Evolutionary conservation across 2,329 filamentous ascomycete species (phyloP), one percentile per base, ranked within the genome.

Genomic region (Pyricularia grisea): DNA sequence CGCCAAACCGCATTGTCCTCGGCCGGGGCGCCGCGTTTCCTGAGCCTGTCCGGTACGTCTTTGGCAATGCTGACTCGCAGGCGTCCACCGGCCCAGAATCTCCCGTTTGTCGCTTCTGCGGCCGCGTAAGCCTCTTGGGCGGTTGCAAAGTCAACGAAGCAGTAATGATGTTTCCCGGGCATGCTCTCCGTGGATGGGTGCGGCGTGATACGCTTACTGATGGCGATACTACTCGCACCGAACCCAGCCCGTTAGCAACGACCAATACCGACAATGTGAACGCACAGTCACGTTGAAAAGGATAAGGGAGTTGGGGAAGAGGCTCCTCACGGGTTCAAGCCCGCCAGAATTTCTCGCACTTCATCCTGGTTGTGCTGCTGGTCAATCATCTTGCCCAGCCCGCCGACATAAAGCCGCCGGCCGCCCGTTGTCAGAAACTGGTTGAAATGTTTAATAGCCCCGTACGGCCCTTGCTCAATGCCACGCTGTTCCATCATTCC

Each of bases 141-240:
- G 5, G 81, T 85, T 65, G 79, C 79, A 69, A 90, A 83, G 73
- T 90, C 87, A n/a, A 90, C 85, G 71, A 90, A 90, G 72, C 87
- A 86, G 76, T 87, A 90, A 77, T 90, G 85, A 73, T 87, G 83
- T 71, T 86, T 83, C 33, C 85, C 86, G 0, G 81, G 79, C 63
- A 81, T 79, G 17, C 79, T 76, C 28, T 78, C 80, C 70, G 82
- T 89, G 73, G 77, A 86, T 74, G 79, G 87, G 75, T 81, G 88
- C 71, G 83, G 87, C 65, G 83, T 89, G 80, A 85, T 90, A 23
- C 83, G 78, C 72, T 85, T 85, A 71, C 83, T 80, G 65, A 85
- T 80, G 9, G 74, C 42, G 20, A 50, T 50, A 50, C 42, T 50
- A 50, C 17, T 50, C 20, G 3, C 42, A 50, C 42, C 17, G 42